Percentiles rank a stretch among this genome's conserved stretches.
phyloP scores from a whole-genome alignment of 2,329 filamentous ascomycete species.

The Mycogone perniciosa region DNA sequence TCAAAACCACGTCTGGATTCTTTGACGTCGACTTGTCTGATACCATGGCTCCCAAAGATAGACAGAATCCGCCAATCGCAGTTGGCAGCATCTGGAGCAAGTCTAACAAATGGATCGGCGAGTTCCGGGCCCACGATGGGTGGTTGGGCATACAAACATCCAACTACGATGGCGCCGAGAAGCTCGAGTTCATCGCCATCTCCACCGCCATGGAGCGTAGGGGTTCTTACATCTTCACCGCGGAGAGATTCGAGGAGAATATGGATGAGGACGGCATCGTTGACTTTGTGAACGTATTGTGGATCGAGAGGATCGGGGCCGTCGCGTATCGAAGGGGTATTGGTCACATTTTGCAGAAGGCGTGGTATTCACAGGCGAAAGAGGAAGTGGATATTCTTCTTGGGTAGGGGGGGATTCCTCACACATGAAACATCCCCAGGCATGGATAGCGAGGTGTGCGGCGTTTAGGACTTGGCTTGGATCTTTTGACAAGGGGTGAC shows the following conservation, averaged over 20 bases:
- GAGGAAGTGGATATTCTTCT: slow-evolving; percentile 37
- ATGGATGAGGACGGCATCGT: slow-evolving; percentile 37
- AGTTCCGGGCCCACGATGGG: slow-evolving; percentile 38
- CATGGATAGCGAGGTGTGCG: no score
- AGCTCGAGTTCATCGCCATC: slow-evolving; percentile 38
- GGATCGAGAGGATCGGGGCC: slow-evolving; percentile 40
- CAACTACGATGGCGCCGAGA: slow-evolving; percentile 40
- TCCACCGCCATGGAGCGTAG: slow-evolving; percentile 35
- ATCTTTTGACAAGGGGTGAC: no score
- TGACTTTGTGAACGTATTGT: slow-evolving; percentile 41
- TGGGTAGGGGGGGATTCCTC: slow-evolving; percentile 22
- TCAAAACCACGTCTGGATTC: slow-evolving; percentile 32
- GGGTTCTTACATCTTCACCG: slow-evolving; percentile 34
- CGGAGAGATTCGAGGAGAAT: slow-evolving; percentile 34
- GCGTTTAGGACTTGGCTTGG: no score
- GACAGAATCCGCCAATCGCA: slow-evolving; percentile 34
- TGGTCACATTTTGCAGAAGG: slow-evolving; percentile 35
- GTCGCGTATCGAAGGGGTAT: slow-evolving; percentile 36
- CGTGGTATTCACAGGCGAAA: slow-evolving; percentile 34
- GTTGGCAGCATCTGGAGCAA: slow-evolving; percentile 37
- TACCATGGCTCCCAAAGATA: slow-evolving; percentile 30
- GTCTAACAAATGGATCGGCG: slow-evolving; percentile 33
- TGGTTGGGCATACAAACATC: slow-evolving; percentile 41
- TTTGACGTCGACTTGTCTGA: slow-evolving; percentile 36
- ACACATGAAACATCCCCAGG: no score